Evolutionary conservation across 2,329 filamentous ascomycete genomes (phyloP), one percentile per base, ranked within the genome.

Genomic region (Lasiodiplodia sp.): DNA sequence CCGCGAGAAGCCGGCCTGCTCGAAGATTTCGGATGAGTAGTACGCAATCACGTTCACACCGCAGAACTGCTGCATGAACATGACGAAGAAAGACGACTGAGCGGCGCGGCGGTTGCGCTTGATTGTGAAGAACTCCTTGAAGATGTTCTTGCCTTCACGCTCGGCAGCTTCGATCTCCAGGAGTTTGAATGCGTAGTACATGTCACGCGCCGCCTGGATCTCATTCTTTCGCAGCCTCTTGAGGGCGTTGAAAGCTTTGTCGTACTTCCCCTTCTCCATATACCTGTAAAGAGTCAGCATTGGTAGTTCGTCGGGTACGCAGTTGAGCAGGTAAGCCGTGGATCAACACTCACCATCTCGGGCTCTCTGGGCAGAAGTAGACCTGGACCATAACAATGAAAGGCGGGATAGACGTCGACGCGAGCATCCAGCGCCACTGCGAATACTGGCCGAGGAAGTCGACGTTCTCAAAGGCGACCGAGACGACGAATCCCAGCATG

Each of bases 121-220:
- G 8, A 78, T 72, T 11, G 69, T 73, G 69, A 72, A 72, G 12
- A 76, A 57, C 52, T 78, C 75, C 63, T 69, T 73, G 21, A 76
- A 71, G 71, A 56, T 76, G 63, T 70, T 76, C 72, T 71, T 38
- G 72, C 77, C 74, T 75, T 79, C 70, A 71, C 79, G 72, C 71
- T 76, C 71, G 71, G 74, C 71, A 74, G 69, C 65, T 73, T 70
- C 83, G 73, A 68, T 84, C 82, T 31, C 82, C 74, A 2, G 81
- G 80, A 1, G 82, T 82, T 70, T 84, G 80, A 7, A 84, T 1
- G 70, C 68, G 74, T 87, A 88, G 77, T 86, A 88, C 63, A 83
- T 78, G 71, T 87, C 86, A 37, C 86, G 75, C 0, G 85, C 85
- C 0, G 85, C 86, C 69, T 86, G 84, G n/a, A 88, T 78, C 6